Conservation (phyloP, 306 rosid genomes). For the Arachis stenosperma region DNA sequence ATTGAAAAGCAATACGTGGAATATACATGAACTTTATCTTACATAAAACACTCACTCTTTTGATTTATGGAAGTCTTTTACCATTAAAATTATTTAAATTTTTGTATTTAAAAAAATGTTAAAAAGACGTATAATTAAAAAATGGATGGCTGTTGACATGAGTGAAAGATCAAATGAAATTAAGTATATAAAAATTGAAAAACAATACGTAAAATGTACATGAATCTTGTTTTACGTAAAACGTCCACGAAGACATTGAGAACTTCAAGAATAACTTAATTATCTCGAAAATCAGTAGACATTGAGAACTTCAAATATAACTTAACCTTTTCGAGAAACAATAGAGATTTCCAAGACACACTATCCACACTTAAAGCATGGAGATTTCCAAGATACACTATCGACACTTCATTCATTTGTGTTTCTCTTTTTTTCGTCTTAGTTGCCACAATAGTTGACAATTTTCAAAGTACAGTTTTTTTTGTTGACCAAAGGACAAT, state of each 20-base stretch:
- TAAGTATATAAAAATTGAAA: constrained; percentile 14
- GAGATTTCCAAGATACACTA: too few relatives aligned
- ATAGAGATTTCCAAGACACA: too few relatives aligned
- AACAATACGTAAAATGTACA: not conserved
- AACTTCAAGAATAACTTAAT: constrained; percentile 30
- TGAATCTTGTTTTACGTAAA: constrained; percentile 48
- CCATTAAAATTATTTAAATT: too few relatives aligned
- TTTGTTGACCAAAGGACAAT: too few relatives aligned
- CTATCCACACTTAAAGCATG: not conserved
- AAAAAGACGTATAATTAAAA: too few relatives aligned
- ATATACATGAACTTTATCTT: too few relatives aligned
- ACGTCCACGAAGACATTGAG: constrained; percentile 39
- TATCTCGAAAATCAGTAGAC: constrained; percentile 8
- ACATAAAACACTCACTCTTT: too few relatives aligned
- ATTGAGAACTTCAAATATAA: constrained; percentile 30
- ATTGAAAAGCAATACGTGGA: not conserved
- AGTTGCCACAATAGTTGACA: not conserved
- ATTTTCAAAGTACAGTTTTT: too few relatives aligned
- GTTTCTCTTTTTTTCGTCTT: not conserved
- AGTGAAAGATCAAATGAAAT: constrained; percentile 22
- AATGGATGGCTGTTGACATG: not conserved
- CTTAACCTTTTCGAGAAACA: too few relatives aligned
- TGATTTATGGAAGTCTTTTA: too few relatives aligned
- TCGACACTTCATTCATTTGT: not conserved
- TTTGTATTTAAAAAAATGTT: too few relatives aligned